Evolutionary conservation across 345 rosid genomes (phyloP), one percentile per base, ranked within the genome.

Genomic region (Melaleuca quinquenervia): DNA sequence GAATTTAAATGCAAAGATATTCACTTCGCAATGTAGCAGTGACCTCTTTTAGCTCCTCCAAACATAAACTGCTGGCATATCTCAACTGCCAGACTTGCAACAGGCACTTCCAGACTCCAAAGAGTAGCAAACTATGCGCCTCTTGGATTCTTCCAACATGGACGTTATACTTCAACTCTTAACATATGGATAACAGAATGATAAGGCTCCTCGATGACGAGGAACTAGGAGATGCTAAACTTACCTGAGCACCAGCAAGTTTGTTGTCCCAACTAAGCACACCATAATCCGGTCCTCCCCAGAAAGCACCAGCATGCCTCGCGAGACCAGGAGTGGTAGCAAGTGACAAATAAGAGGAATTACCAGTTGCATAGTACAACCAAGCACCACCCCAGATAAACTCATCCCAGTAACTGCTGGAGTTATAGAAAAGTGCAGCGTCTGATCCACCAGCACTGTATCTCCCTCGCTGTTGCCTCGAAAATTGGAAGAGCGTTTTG

Each of bases 241-340:
- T 89, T 87, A 96, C 99, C 94, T 95, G 99, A 85, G 97, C 97
- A 84, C 97, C 99, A 16, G 99, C 87, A 87, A 96, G 99, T 91
- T 98, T 98, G 91, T 98, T 98, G 90, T 98, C 99, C 99, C 99
- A 98, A 90, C 96, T 95, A 91, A 95, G 93, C 1, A 98, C 98
- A 83, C 97, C 98, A 88, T 93, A 94, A 88, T 91, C 95, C 7
- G 96, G 94, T 32, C 94, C 98, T 85, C 98, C 98, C 98, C 95
- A 92, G 89, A 96, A 98, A 84, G 95, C 94, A 86, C 99, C 99
- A 56, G 99, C 99, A 90, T 95, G 99, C 88, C 53, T 96, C 7
- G 98, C 98, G 84, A 98, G 83, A 85, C 89, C 92, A 24, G 96
- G 93, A 88, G 90, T 84, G 8, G 99, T 96, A 88, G 95, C 95